phyloP scores from a whole-genome alignment of 2,329 filamentous ascomycete species.

The Cordyceps militaris region DNA sequence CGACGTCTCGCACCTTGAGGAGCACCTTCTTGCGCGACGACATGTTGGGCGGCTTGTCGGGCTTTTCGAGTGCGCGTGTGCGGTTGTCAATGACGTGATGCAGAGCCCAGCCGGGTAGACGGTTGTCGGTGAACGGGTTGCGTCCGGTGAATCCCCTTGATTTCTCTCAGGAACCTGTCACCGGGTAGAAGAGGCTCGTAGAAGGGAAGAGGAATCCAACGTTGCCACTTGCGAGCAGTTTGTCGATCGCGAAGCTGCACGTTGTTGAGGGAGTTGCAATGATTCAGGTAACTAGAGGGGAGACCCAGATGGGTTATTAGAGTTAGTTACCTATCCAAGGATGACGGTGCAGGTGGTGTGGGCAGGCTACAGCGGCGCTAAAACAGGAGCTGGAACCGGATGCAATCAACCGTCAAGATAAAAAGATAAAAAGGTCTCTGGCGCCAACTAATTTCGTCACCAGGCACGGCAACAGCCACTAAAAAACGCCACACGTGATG shows the following conservation, averaged over 20 bases:
- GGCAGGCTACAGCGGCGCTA: constrained; percentile 6
- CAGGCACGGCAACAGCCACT: neutral
- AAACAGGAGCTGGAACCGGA: constrained; percentile 5
- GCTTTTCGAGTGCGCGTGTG: constrained; percentile 15
- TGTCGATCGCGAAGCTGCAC: constrained; percentile 5
- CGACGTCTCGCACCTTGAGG: constrained; percentile 58
- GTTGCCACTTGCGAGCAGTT: neutral
- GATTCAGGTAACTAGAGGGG: neutral
- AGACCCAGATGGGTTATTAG: neutral
- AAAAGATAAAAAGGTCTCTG: neutral
- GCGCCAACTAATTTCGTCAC: neutral
- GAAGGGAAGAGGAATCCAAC: neutral
- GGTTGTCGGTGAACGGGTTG: neutral
- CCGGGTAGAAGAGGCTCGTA: neutral
- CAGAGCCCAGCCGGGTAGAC: neutral
- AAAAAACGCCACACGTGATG: constrained; percentile 13
- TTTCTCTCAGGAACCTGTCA: neutral
- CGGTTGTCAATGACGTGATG: constrained; percentile 14
- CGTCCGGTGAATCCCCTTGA: neutral
- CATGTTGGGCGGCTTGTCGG: constrained; percentile 43
- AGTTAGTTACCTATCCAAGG: constrained; percentile 1
- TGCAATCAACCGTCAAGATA: neutral
- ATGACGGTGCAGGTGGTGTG: constrained; percentile 2
- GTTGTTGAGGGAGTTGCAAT: neutral
- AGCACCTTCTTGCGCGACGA: constrained; percentile 84